These are phyloP conservation scores for Fraxinus paxiana DNA, from an alignment of 305 asterid genomes.

Conservation along the genomic window DNA sequence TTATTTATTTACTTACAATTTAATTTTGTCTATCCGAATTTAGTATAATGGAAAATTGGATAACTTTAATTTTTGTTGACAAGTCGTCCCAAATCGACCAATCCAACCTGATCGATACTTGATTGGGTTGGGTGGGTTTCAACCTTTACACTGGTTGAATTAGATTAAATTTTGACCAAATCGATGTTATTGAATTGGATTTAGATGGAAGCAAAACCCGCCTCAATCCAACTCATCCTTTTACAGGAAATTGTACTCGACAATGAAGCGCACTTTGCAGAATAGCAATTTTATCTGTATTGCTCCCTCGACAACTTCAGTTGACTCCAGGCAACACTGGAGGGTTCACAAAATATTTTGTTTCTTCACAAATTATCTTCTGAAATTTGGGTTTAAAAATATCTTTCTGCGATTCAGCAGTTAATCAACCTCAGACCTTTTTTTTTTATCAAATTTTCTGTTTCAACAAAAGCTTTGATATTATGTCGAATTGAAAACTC, in stretches of 20 bases:
- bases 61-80: too few relatives aligned
- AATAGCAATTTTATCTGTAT: background rate
- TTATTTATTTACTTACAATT: too few relatives aligned
- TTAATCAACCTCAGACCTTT: background rate
- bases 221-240: background rate
- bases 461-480: background rate
- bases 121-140: too few relatives aligned
- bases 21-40: too few relatives aligned
- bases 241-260: background rate
- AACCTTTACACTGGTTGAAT: too few relatives aligned
- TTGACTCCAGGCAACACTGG: background rate
- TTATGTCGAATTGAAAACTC: constrained; percentile 16
- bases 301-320: background rate
- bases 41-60: too few relatives aligned
- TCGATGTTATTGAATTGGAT: too few relatives aligned
- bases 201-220: too few relatives aligned
- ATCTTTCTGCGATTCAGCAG: constrained; percentile 12
- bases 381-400: background rate
- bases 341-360: background rate
- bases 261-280: background rate
- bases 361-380: background rate
- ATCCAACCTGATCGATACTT: too few relatives aligned
- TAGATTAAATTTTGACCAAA: too few relatives aligned
- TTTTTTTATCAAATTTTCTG: background rate
- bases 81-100: too few relatives aligned